Evolutionary conservation across 768 basidiomycete genomes (phyloP).

Genomic region (Candolleomyces eurysporus): DNA sequence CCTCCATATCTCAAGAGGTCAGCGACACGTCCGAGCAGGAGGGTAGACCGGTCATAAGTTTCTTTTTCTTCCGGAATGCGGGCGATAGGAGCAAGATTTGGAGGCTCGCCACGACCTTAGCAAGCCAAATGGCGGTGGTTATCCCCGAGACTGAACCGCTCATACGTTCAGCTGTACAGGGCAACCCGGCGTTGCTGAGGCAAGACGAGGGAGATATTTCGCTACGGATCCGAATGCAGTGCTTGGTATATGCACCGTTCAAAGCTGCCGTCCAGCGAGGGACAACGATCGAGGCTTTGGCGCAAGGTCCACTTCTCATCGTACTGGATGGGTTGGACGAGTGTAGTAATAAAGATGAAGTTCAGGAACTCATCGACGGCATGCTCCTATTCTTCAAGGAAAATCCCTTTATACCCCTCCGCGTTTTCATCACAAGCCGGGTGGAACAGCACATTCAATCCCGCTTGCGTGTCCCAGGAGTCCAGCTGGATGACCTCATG

Average conservation of each 20-base stretch:
- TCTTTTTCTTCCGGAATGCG: not conserved
- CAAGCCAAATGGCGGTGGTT: not conserved
- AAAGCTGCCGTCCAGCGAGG: not conserved
- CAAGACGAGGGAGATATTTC: not conserved
- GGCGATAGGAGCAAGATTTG: not conserved
- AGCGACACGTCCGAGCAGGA: not conserved
- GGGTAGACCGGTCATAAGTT: not conserved
- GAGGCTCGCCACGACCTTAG: not conserved
- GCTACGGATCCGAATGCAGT: not conserved
- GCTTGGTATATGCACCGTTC: not conserved
- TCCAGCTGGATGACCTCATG: not conserved
- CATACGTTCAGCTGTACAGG: not conserved
- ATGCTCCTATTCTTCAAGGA: not conserved
- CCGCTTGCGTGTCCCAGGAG: not conserved
- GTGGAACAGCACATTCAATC: not conserved
- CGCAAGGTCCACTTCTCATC: not conserved
- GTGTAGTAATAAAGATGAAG: not conserved
- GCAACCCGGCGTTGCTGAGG: not conserved
- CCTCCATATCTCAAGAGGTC: not conserved
- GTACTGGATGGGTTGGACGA: not conserved
- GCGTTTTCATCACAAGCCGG: not conserved
- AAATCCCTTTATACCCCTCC: not conserved
- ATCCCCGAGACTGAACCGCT: not conserved
- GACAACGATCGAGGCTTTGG: not conserved
- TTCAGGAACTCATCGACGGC: not conserved